Conservation (phyloP, 1,284 basidiomycete species). For the Ceratobasidium sp. region DNA sequence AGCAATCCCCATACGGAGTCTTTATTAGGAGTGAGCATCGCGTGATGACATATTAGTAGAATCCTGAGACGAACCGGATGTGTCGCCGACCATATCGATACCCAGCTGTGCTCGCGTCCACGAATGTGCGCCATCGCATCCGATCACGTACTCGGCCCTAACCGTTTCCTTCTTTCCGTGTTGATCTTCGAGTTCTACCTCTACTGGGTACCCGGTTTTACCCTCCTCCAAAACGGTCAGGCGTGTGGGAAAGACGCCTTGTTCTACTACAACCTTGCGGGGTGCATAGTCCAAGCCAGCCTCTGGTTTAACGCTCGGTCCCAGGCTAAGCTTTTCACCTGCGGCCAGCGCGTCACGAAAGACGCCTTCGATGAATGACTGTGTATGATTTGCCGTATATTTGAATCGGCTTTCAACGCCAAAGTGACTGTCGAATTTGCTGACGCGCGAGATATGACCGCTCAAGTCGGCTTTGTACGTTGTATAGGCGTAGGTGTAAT, state of each 20-base stretch:
- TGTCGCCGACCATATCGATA: conserved; percentile 27
- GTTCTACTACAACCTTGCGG: conserved; percentile 17
- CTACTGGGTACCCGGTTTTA: not conserved
- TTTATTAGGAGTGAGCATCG: not conserved
- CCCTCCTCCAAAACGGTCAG: not conserved
- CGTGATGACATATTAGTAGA: no score
- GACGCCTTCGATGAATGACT: conserved; percentile 22
- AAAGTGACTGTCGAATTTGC: conserved; percentile 8
- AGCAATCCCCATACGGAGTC: conserved; percentile 24
- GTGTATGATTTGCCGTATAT: not conserved
- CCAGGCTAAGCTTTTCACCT: not conserved
- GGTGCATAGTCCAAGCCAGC: not conserved
- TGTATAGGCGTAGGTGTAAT: not conserved
- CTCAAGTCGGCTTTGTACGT: not conserved
- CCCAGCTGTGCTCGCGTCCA: conserved; percentile 24
- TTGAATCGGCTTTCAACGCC: conserved; percentile 5
- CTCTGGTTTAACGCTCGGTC: not conserved
- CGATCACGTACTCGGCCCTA: conserved; percentile 29
- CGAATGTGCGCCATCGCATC: conserved; percentile 41
- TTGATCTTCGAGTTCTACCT: not conserved
- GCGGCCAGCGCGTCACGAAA: conserved; percentile 23
- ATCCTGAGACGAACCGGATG: not conserved
- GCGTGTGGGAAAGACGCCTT: conserved; percentile 2
- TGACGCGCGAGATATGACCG: conserved; percentile 2
- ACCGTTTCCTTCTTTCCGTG: not conserved